These are phyloP conservation scores for Wallacemonas sp. DNA, from an alignment of 208 protist species.

Conservation along the genomic window DNA sequence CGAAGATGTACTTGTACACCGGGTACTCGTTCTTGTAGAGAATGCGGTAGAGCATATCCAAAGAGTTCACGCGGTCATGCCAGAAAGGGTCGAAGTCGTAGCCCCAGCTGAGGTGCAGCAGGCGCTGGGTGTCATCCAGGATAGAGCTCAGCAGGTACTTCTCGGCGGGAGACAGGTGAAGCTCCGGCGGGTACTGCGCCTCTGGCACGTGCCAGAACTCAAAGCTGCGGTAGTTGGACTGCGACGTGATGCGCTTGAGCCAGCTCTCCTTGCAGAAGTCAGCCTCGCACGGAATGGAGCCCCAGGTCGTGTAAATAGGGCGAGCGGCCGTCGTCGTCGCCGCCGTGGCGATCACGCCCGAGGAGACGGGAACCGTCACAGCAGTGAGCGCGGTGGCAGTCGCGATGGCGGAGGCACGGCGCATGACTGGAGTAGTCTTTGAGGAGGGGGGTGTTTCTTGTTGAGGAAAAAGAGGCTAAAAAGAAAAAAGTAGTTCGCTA, in stretches of 20 bases:
- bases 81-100: conserved; percentile 92
- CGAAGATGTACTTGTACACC: conserved; percentile 74
- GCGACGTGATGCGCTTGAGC: conserved; percentile 77
- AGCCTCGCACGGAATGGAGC: conserved; percentile 56
- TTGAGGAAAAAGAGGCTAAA: conserved; percentile 4
- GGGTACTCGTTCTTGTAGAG: conserved; percentile 66
- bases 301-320: conserved; percentile 85
- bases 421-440: conserved; percentile 28
- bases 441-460: background rate
- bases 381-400: conserved; percentile 17
- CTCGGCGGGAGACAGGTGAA: conserved; percentile 68
- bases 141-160: conserved; percentile 83
- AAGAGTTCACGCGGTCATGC: conserved; percentile 80
- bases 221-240: conserved; percentile 82
- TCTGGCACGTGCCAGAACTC: conserved; percentile 87
- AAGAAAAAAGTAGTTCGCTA: background rate
- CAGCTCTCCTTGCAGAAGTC: conserved; percentile 69
- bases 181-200: conserved; percentile 37
- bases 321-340: conserved; percentile 28
- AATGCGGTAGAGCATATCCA: conserved; percentile 63
- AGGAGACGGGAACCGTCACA: conserved; percentile 10
- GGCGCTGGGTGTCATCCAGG: conserved; percentile 81
- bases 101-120: conserved; percentile 81
- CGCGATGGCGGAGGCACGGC: conserved; percentile 27
- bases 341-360: too few species aligned